phyloP scores from a whole-genome alignment of 23 red algal species.

The Gracilaria caudata region DNA sequence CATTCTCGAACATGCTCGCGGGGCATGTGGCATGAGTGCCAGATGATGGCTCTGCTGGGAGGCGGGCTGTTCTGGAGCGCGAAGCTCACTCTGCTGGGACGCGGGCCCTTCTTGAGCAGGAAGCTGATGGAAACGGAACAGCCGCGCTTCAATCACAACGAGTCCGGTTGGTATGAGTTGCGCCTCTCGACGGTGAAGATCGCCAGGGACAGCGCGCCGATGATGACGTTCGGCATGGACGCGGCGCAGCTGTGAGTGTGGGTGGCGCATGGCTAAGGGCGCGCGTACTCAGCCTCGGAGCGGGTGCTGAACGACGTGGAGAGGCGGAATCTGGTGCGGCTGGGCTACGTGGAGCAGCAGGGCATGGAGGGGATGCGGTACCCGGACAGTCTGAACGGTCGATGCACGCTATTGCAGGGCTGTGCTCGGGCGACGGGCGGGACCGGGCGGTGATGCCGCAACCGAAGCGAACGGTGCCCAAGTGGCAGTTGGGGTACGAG shows the following conservation, averaged over 20 bases:
- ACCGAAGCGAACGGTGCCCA: constrained; percentile 85
- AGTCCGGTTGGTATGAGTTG: constrained; percentile 84
- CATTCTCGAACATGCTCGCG: constrained; percentile 98
- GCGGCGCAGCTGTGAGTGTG: constrained; percentile 89
- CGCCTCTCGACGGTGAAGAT: constrained; percentile 79
- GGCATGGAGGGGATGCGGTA: constrained; percentile 73
- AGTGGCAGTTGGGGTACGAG: constrained; percentile 92
- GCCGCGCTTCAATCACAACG: constrained; percentile 88
- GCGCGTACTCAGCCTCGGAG: constrained; percentile 70
- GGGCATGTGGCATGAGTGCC: constrained; percentile 97
- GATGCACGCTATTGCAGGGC: constrained; percentile 72
- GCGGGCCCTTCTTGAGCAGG: constrained; percentile 65
- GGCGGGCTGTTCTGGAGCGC: too few relatives aligned
- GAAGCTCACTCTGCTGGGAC: too few relatives aligned
- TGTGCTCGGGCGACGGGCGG: constrained; percentile 84
- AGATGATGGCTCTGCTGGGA: constrained; percentile 98
- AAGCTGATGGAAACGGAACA: constrained; percentile 34
- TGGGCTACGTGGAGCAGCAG: constrained; percentile 85
- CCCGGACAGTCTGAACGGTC: constrained; percentile 96
- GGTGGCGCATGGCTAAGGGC: constrained; percentile 96
- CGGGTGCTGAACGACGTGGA: constrained; percentile 45
- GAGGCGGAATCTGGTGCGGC: constrained; percentile 29
- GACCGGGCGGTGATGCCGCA: constrained; percentile 99
- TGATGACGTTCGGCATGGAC: constrained; percentile 90
- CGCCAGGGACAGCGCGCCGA: constrained; percentile 46